These are phyloP conservation scores for Avena eriantha DNA, from an alignment of 176 grass and related monocot genomes.

Conservation along the genomic window DNA sequence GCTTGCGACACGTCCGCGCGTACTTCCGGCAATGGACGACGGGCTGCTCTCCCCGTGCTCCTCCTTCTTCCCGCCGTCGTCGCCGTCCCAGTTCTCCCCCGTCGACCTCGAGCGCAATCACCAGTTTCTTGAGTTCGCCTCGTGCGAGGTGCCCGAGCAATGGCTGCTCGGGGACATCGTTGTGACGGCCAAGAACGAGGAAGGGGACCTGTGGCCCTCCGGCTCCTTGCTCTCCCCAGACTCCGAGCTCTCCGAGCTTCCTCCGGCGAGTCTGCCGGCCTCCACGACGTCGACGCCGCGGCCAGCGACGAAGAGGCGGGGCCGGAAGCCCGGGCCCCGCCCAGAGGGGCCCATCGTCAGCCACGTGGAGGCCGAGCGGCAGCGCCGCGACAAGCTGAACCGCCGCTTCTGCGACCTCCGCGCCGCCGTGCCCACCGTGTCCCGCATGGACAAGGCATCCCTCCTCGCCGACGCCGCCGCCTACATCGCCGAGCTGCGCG, in stretches of 20 bases:
- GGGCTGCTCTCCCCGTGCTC: constrained; percentile 44
- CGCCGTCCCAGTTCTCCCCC: constrained; percentile 42
- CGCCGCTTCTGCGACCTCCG: constrained; percentile 78
- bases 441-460: constrained; percentile 93
- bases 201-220: neutral
- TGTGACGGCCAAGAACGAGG: constrained; percentile 38
- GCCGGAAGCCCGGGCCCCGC: constrained; percentile 47
- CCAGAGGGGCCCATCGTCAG: constrained; percentile 39
- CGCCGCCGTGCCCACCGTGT: constrained; percentile 75
- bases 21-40: constrained; percentile 30
- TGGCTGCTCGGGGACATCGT: constrained; percentile 48
- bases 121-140: constrained; percentile 49
- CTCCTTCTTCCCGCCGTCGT: constrained; percentile 39
- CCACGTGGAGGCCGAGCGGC: constrained; percentile 83
- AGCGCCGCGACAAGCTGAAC: constrained; percentile 84
- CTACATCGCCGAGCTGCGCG: constrained; percentile 77
- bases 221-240: constrained; percentile 39
- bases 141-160: constrained; percentile 59
- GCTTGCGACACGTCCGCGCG: neutral
- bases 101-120: neutral
- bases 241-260: constrained; percentile 44
- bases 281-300: neutral
- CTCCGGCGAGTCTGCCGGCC: neutral
- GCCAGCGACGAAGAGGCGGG: constrained; percentile 41
- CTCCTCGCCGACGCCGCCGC: constrained; percentile 71